Base-by-base conservation (phyloP, 306 rosid species). In the Rubus idaeus region DNA sequence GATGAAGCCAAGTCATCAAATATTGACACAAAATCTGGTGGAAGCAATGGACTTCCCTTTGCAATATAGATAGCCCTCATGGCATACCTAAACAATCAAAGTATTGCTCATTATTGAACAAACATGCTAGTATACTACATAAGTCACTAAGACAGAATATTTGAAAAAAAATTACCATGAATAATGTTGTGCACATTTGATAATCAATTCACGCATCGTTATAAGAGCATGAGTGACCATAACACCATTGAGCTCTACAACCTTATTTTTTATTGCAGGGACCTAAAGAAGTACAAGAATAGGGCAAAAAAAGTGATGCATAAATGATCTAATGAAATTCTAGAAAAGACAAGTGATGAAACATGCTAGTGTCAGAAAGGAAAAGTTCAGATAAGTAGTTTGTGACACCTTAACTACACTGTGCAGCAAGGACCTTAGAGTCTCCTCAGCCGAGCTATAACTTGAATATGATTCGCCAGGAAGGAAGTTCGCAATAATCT, bases 21-120 rank as follows among this genome's bases (percentile, higher is more conserved):
- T 42, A 95, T 90, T 70, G 98, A 92, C 82, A 86, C 97, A 89
- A 95, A 95, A 82, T 92, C 96, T 60, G 98, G 98, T 18, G 98
- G 98, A 68, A 95, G 98, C 85, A 92, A 81, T 67, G 91, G 82
- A 83, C 98, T 95, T 83, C 98, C 98, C 85, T 95, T 95, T 74
- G 97, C 98, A 67, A 95, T 90, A 86, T 95, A 95, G 81, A 95
- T 84, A 71, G 97, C 98, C 84, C 98, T 89, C 95, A 92, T 90
- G 75, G 91, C 83, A 84, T 95, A 95, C 98, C 98, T 94, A 84
- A 75, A 84, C 50, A 81, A 77, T 75, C 79, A 62, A 68, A 72
- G 75, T 49, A 72, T 83, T 63, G 45, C 64, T 86, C 40, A 86
- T 62, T 76, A 62, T 69, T 62, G 69, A 81, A 67, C 74, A 52